These are phyloP conservation scores for Capronia epimyces DNA, from an alignment of 2,329 filamentous ascomycete genomes.

Conservation along the genomic window DNA sequence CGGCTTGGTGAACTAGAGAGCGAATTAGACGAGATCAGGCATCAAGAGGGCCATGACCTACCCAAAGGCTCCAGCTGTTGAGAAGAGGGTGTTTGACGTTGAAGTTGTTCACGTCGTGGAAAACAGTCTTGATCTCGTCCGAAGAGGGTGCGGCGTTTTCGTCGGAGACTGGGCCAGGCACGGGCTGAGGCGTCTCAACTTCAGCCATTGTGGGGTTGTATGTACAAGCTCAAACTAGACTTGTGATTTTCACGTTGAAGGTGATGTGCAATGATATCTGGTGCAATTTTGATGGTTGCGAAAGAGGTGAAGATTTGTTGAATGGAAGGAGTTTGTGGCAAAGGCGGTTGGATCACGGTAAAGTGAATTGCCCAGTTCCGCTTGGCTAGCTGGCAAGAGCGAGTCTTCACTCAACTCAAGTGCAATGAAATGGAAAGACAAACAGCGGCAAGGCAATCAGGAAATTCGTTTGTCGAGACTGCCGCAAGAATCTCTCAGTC, in stretches of 20 bases:
- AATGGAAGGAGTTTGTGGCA: neutral
- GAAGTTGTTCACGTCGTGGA: conserved; percentile 98
- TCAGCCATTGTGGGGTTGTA: conserved; percentile 26
- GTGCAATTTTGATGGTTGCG: neutral
- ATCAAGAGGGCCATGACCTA: conserved; percentile 36
- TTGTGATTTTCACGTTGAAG: neutral
- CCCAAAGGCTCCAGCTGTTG: conserved; percentile 98
- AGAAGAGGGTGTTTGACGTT: conserved; percentile 98
- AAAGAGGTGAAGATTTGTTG: neutral
- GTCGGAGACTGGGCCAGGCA: conserved; percentile 27
- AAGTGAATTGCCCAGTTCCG: neutral
- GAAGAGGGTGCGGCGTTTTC: conserved; percentile 51
- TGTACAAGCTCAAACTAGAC: neutral
- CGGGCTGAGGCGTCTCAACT: conserved; percentile 27
- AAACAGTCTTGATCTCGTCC: conserved; percentile 75
- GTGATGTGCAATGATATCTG: neutral
- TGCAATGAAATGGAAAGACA: neutral
- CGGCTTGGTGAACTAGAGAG: conserved; percentile 29
- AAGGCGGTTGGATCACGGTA: neutral
- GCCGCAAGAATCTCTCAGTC: neutral
- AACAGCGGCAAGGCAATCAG: neutral
- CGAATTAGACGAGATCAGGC: neutral
- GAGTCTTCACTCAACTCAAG: neutral
- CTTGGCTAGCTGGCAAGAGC: neutral
- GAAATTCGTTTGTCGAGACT: neutral